These are phyloP conservation scores for Cyamopsis tetragonoloba DNA, from an alignment of 306 rosid species.

Conservation along the genomic window DNA sequence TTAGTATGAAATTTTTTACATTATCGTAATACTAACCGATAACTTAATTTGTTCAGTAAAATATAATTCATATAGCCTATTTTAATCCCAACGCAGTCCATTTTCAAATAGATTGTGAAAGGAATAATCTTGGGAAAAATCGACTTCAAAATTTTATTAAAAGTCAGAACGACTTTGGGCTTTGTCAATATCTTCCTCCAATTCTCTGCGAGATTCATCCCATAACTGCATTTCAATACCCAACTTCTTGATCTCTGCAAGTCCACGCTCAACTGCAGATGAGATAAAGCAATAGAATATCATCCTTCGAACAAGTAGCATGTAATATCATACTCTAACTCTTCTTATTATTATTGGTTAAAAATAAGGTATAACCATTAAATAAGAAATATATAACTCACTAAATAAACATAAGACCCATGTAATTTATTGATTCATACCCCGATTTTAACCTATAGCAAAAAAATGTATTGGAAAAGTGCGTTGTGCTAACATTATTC, in stretches of 20 bases:
- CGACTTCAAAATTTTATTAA: slow-evolving; percentile 25
- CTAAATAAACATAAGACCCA: too few species aligned
- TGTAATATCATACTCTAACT: too few species aligned
- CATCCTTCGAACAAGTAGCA: neutral
- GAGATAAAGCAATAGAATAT: slow-evolving; percentile 1
- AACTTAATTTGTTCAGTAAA: neutral
- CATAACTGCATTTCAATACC: slow-evolving; percentile 78
- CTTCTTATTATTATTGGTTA: too few species aligned
- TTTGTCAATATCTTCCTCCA: slow-evolving; percentile 38
- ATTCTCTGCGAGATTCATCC: slow-evolving; percentile 75
- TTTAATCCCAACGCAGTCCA: neutral
- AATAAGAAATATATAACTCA: too few species aligned
- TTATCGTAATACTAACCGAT: neutral
- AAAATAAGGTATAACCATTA: too few species aligned
- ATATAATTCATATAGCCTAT: slow-evolving; percentile 13
- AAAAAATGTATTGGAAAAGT: too few species aligned
- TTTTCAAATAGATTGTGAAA: neutral
- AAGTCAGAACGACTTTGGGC: slow-evolving; percentile 48
- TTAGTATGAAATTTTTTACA: neutral
- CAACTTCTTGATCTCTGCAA: slow-evolving; percentile 63
- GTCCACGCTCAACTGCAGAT: slow-evolving; percentile 76
- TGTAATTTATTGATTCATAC: too few species aligned
- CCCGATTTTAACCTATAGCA: too few species aligned
- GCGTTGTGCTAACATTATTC: too few species aligned
- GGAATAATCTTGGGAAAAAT: neutral